These are phyloP conservation scores for Yamadazyma insecticola DNA, from an alignment of 805 yeast species.

Conservation along the genomic window DNA sequence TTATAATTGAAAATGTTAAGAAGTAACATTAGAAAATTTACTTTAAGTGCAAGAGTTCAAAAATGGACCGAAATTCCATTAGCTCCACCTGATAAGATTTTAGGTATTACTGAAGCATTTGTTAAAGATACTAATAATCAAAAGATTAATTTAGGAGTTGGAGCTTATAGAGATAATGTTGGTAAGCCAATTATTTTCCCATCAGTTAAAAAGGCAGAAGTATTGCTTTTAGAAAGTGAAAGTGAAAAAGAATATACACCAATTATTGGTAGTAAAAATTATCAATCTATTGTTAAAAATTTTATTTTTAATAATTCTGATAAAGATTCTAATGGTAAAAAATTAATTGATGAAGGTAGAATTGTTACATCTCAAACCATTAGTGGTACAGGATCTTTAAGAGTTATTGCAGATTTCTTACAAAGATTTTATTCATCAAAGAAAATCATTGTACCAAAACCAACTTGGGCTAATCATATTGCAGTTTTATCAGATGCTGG, in stretches of 20 bases:
- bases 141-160: slow-evolving; percentile 70
- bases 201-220: slow-evolving; percentile 64
- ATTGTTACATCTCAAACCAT: slow-evolving; percentile 83
- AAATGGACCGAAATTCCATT: slow-evolving; percentile 38
- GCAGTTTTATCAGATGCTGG: slow-evolving; percentile 78
- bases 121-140: slow-evolving; percentile 56
- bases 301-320: slow-evolving; percentile 63
- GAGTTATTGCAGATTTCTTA: slow-evolving; percentile 79
- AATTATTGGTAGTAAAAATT: slow-evolving; percentile 72
- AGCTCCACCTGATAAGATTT: slow-evolving; percentile 81
- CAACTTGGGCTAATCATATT: slow-evolving; percentile 93
- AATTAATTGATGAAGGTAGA: slow-evolving; percentile 55
- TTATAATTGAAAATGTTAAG: slow-evolving; percentile 6
- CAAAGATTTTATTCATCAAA: slow-evolving; percentile 51
- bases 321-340: slow-evolving; percentile 49
- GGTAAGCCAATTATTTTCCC: slow-evolving; percentile 92
- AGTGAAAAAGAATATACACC: slow-evolving; percentile 83
- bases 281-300: slow-evolving; percentile 60
- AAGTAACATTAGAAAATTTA: slow-evolving; percentile 9
- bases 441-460: slow-evolving; percentile 71
- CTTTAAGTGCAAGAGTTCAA: slow-evolving; percentile 5
- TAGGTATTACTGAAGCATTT: slow-evolving; percentile 74
- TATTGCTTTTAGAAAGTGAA: slow-evolving; percentile 41
- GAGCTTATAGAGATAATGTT: slow-evolving; percentile 86
- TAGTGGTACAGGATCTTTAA: slow-evolving; percentile 93